Evolutionary conservation across 306 rosid genomes (phyloP).

Genomic region (Luffa aegyptiaca): DNA sequence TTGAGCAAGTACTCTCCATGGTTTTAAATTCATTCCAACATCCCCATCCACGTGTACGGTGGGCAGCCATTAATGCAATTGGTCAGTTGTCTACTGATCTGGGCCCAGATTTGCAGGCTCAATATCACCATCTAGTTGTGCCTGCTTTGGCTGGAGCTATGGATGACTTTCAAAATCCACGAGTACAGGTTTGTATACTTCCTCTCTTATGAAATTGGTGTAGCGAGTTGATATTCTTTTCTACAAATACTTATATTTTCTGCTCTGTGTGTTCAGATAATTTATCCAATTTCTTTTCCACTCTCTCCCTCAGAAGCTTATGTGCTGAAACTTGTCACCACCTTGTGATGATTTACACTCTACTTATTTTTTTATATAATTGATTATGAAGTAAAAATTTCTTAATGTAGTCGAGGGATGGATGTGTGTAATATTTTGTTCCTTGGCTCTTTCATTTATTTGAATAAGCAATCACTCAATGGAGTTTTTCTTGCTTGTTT

Average conservation of each 20-base stretch:
- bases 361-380: neutral
- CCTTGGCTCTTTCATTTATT: neutral
- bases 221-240: neutral
- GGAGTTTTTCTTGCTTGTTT: neutral
- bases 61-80: constrained; percentile 99
- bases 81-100: constrained; percentile 95
- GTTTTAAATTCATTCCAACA: constrained; percentile 83
- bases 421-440: neutral
- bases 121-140: constrained; percentile 73
- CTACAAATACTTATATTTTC: neutral
- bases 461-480: neutral
- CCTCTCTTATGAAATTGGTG: neutral
- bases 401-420: neutral
- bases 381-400: neutral
- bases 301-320: neutral
- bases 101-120: constrained; percentile 94
- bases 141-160: constrained; percentile 87
- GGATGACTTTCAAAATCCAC: constrained; percentile 97
- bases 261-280: neutral
- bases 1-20: constrained; percentile 98
- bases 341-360: neutral
- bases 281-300: neutral
- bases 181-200: constrained; percentile 66
- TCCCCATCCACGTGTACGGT: constrained; percentile 95
- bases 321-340: neutral